phyloP scores from a whole-genome alignment of 805 yeast species.

The Ogataea degrootiae region DNA sequence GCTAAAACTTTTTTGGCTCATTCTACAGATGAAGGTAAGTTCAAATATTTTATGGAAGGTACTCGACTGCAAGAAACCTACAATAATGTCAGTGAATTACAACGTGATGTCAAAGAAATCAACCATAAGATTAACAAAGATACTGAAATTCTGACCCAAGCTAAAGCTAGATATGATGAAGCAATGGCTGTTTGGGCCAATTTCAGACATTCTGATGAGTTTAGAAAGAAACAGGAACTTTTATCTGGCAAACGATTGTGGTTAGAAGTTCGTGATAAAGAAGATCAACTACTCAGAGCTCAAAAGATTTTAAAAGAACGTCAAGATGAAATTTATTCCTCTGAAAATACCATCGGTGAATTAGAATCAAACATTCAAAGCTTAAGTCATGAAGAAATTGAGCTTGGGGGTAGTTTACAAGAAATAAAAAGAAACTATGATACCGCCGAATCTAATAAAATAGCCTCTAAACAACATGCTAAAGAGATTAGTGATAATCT shows the following conservation, averaged over 20 bases:
- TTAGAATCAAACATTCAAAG: neutral
- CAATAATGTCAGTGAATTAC: constrained; percentile 43
- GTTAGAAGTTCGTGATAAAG: constrained; percentile 35
- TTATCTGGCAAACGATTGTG: constrained; percentile 46
- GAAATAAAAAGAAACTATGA: too few relatives aligned
- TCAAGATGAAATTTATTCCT: constrained; percentile 12
- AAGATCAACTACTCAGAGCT: constrained; percentile 21
- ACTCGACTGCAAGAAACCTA: constrained; percentile 66
- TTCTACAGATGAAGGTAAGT: constrained; percentile 68
- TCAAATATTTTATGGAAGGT: constrained; percentile 74
- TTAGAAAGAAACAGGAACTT: constrained; percentile 34
- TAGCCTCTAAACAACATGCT: too few relatives aligned
- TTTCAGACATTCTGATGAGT: constrained; percentile 37
- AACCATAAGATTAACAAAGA: constrained; percentile 36
- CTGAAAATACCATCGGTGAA: constrained; percentile 16
- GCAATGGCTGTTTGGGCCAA: constrained; percentile 37
- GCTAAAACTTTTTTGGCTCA: constrained; percentile 86
- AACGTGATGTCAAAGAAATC: constrained; percentile 35
- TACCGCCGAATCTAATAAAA: too few relatives aligned
- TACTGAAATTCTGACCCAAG: constrained; percentile 22
- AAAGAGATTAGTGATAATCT: constrained; percentile 6
- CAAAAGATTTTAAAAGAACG: constrained; percentile 11
- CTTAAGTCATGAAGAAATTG: neutral
- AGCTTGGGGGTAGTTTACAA: neutral
- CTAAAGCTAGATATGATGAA: constrained; percentile 37